Conservation (phyloP, 2,329 filamentous ascomycete species). For the Akanthomyces uredinophilus region DNA sequence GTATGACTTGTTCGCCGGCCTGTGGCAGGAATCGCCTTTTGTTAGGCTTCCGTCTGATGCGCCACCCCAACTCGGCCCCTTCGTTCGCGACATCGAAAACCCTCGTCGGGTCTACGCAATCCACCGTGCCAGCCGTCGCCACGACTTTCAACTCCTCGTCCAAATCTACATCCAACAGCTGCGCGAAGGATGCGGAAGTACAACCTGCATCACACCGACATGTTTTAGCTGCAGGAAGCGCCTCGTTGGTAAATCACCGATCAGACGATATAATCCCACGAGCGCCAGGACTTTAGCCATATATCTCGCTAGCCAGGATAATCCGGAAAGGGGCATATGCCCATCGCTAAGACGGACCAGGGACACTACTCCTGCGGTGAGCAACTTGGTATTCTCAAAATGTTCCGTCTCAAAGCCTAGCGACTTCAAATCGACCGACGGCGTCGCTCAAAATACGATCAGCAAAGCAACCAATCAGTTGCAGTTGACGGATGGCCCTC, state of each 20-base stretch:
- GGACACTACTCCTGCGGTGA: constrained; percentile 40
- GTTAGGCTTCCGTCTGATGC: constrained; percentile 56
- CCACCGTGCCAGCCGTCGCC: constrained; percentile 55
- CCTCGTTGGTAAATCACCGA: constrained; percentile 59
- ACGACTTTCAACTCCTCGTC: constrained; percentile 61
- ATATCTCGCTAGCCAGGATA: constrained; percentile 73
- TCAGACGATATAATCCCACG: constrained; percentile 72
- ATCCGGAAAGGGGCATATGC: constrained; percentile 68
- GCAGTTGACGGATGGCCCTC: neutral
- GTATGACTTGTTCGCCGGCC: constrained; percentile 47
- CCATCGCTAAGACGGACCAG: constrained; percentile 40
- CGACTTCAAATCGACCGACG: constrained; percentile 41
- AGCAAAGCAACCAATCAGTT: neutral
- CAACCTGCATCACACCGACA: constrained; percentile 65
- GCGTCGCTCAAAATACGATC: constrained; percentile 10
- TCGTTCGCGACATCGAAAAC: constrained; percentile 55
- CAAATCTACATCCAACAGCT: constrained; percentile 72
- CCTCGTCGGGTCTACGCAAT: constrained; percentile 57
- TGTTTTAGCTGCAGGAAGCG: constrained; percentile 76
- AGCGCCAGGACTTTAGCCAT: constrained; percentile 78
- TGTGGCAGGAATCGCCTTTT: constrained; percentile 59
- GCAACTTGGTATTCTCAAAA: constrained; percentile 40
- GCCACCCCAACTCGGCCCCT: constrained; percentile 50
- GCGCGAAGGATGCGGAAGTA: constrained; percentile 70
- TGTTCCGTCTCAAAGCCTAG: constrained; percentile 24